Percentiles rank a stretch among this genome's conserved stretches.
phyloP scores from a whole-genome alignment of 257 asterid genomes.

The Penstemon barbatus region DNA sequence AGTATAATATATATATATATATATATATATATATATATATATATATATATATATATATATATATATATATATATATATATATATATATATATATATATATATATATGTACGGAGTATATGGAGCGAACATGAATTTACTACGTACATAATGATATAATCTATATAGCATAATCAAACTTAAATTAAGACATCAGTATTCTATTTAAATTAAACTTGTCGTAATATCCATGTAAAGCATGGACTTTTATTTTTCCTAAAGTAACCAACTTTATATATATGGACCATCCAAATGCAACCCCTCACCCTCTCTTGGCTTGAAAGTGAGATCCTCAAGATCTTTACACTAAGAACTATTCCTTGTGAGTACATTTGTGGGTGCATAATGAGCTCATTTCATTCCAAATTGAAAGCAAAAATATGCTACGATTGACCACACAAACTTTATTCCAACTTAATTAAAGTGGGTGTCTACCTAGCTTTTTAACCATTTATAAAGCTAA shows the following conservation, averaged over 20 bases:
- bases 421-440: slow-evolving; percentile 20
- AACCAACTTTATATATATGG: not conserved
- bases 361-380: slow-evolving; percentile 22
- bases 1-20: not conserved
- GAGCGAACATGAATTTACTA: no score
- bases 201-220: no score
- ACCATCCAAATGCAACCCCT: slow-evolving; percentile 16
- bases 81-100: no score
- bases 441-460: slow-evolving; percentile 31
- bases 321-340: slow-evolving; percentile 27
- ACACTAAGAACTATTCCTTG: slow-evolving; percentile 1
- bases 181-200: no score
- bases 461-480: slow-evolving; percentile 14
- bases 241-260: not conserved
- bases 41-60: no score
- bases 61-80: no score
- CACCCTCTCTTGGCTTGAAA: slow-evolving; percentile 14
- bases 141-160: no score
- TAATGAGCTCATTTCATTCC: slow-evolving; percentile 23
- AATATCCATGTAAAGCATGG: no score
- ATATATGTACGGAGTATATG: no score
- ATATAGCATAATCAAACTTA: no score
- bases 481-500: slow-evolving; percentile 27
- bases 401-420: slow-evolving; percentile 17
- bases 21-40: no score